Percentiles rank a stretch among this genome's conserved stretches.
These are phyloP conservation scores for Neurospora tetraspora DNA, from an alignment of 495 filamentous ascomycete genomes.

Conservation along the genomic window DNA sequence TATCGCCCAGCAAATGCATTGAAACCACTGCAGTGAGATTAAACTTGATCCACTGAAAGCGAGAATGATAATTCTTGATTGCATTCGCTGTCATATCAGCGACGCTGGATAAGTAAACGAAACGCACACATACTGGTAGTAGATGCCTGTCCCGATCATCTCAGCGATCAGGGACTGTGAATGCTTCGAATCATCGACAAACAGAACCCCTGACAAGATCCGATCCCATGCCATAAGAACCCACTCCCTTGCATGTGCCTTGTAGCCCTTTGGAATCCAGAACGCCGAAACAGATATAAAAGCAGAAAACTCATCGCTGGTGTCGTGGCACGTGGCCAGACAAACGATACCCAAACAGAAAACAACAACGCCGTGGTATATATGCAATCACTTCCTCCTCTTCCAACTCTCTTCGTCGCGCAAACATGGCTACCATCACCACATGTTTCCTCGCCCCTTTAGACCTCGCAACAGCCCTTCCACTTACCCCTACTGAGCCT, in stretches of 20 bases:
- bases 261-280: neutral
- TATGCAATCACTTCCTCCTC: neutral
- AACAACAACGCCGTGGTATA: neutral
- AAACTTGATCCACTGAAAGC: neutral
- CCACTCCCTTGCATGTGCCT: neutral
- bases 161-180: neutral
- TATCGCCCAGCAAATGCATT: too few species aligned
- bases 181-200: neutral
- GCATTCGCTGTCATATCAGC: neutral
- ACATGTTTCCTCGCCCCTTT: too few species aligned
- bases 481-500: constrained; percentile 2
- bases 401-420: neutral
- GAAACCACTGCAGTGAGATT: too few species aligned
- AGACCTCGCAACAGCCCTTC: too few species aligned
- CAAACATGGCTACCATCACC: neutral
- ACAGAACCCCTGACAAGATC: neutral
- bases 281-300: neutral
- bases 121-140: neutral
- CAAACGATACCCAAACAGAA: neutral
- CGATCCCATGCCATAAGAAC: neutral
- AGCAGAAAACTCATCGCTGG: neutral
- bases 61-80: neutral
- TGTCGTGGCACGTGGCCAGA: neutral
- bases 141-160: neutral
- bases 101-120: neutral